Percentiles rank a stretch among this genome's conserved stretches.
These are phyloP conservation scores for Eimeria praecox DNA, from an alignment of 169 alveolate species.

Conservation along the genomic window DNA sequence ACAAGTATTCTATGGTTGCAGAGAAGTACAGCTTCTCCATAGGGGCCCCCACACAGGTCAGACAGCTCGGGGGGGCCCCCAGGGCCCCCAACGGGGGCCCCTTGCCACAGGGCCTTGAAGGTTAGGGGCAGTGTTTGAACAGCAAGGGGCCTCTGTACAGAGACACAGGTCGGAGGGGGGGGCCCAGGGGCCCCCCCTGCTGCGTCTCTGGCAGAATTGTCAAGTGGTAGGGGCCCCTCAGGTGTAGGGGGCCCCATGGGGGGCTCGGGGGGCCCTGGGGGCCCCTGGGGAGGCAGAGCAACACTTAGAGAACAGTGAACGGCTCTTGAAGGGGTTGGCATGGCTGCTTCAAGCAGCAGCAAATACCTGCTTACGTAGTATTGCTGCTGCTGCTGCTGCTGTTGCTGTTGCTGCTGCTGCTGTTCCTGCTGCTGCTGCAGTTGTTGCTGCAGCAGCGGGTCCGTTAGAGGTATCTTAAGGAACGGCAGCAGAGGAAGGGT, in stretches of 20 bases:
- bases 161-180: not conserved
- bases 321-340: slow-evolving; percentile 46
- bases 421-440: slow-evolving; percentile 34
- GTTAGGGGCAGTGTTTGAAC: not conserved
- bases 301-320: slow-evolving; percentile 23
- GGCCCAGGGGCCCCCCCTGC: not conserved
- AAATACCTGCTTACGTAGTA: not conserved
- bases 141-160: not conserved
- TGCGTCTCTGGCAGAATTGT: not conserved
- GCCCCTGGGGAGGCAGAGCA: slow-evolving; percentile 3
- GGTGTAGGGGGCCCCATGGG: not conserved
- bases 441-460: not conserved
- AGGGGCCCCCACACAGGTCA: not conserved
- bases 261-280: not conserved
- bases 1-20: slow-evolving; percentile 16
- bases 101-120: slow-evolving; percentile 20
- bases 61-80: not conserved
- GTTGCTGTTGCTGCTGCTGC: slow-evolving; percentile 27
- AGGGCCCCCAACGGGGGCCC: slow-evolving; percentile 1
- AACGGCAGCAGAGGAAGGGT: slow-evolving; percentile 34
- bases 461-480: not conserved
- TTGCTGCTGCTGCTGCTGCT: slow-evolving; percentile 37
- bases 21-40: not conserved
- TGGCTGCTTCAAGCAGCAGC: slow-evolving; percentile 56
- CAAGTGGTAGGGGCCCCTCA: not conserved